phyloP scores from a whole-genome alignment of 345 rosid genomes.

The Eucalyptus virginea region DNA sequence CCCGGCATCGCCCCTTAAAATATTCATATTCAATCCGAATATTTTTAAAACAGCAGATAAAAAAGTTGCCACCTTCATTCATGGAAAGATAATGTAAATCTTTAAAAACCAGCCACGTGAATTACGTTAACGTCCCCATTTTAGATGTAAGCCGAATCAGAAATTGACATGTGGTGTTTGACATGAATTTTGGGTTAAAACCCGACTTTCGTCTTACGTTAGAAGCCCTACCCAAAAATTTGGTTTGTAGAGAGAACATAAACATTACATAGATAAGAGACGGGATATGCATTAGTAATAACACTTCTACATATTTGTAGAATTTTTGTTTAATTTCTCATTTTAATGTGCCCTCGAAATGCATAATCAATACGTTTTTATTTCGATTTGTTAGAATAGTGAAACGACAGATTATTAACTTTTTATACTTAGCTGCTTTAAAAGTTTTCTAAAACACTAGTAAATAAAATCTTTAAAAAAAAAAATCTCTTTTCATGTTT shows the following conservation, averaged over 20 bases:
- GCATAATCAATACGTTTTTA: background rate
- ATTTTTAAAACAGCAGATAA: background rate
- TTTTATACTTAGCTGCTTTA: background rate
- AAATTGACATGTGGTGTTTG: background rate
- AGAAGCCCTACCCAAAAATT: accelerated
- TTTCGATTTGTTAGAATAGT: background rate
- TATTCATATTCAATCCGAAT: background rate
- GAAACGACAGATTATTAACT: background rate
- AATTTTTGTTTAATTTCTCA: background rate
- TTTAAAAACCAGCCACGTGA: background rate
- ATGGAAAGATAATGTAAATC: background rate
- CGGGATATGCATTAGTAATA: accelerated
- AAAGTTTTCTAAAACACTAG: background rate
- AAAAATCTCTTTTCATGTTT: background rate
- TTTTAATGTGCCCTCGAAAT: background rate
- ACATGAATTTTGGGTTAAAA: background rate
- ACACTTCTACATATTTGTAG: background rate
- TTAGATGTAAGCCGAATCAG: background rate
- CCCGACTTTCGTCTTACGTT: accelerated
- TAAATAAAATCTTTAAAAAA: background rate
- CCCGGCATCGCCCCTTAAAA: background rate
- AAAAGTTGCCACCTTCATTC: background rate
- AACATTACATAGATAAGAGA: background rate
- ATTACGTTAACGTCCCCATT: background rate
- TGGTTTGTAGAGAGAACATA: background rate